Percentiles rank a stretch among this genome's conserved stretches.
These are phyloP conservation scores for Infundibulicybe gibba DNA, from an alignment of 768 basidiomycete genomes.

Conservation along the genomic window DNA sequence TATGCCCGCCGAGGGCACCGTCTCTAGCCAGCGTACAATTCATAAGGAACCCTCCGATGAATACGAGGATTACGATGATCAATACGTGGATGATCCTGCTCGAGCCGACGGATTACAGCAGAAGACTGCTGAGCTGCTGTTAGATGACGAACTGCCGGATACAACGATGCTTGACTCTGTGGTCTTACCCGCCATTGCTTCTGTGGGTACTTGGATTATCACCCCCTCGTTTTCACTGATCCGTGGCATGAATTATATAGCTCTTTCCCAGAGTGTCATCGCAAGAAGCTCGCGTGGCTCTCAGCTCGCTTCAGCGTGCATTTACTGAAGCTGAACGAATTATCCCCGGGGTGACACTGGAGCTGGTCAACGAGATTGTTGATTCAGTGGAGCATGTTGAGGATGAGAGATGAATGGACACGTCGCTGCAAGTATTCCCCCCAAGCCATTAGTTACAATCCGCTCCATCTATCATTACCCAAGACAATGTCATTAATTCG, in stretches of 20 bases:
- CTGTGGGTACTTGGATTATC: constrained; percentile 49
- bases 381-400: constrained; percentile 91
- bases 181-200: constrained; percentile 92
- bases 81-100: constrained; percentile 43
- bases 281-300: constrained; percentile 84
- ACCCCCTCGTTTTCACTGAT: not conserved
- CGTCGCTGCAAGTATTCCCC: too few species aligned
- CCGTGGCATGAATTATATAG: constrained; percentile 32
- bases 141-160: constrained; percentile 66
- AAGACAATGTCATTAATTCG: not conserved
- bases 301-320: constrained; percentile 84
- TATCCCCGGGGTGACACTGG: constrained; percentile 92
- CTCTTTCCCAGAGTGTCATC: constrained; percentile 90
- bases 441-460: not conserved
- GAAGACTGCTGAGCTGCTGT: constrained; percentile 39
- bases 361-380: constrained; percentile 91
- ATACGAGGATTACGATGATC: constrained; percentile 62
- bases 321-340: constrained; percentile 94
- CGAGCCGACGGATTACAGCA: constrained; percentile 44
- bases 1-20: constrained; percentile 33
- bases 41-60: constrained; percentile 57
- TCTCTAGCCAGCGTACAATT: constrained; percentile 23
- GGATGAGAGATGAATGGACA: constrained; percentile 50
- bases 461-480: not conserved
- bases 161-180: constrained; percentile 96